Evolutionary conservation across 208 protist species (phyloP), one percentile per base, ranked within the genome.

Genomic region (Crithidia thermophila): DNA sequence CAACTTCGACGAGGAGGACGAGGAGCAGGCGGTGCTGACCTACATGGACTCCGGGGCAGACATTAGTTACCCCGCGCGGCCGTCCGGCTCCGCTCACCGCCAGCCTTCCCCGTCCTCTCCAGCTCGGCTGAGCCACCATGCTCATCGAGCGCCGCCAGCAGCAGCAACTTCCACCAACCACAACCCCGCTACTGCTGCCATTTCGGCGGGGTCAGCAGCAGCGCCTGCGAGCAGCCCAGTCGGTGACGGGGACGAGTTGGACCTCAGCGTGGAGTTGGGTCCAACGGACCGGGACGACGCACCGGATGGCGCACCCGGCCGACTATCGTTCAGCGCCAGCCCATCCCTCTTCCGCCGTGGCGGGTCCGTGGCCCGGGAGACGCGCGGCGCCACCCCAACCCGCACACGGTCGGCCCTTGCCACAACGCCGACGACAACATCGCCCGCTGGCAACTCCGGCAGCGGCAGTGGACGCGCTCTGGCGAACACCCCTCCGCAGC

Each of bases 11-110:
- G 82, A 85, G 47, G 76, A 82, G 60, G 75, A 84, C 34, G 82
- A 91, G 67, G 85, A 84, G 52, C 63, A 86, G 74, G 82, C 77
- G 20, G 77, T 87, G 63, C 77, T 86, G 49, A 75, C 47, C 0
- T 88, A 88, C 68, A 87, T 87, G 73, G 69, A 62, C 47, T 63
- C 52, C 21, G 46, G 50, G 21, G 62, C 51, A 47, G 66, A 49
- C 28, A 45, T 57, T 14, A 53, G 62, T 51, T 51, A 31, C 66
- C 43, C 23, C 39, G 18, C 6, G 27, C 21, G 52, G 13, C 28
- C 46, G 30, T 33, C 45, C 49, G 47, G 59, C 37, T 50, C 39
- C 10, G 36, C 28, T 27, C 51, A 46, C n/a, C 37, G 33, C 37
- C 31, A 34, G 30, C 6, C 30, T 6, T 36, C 8, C 6, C 39